These are phyloP conservation scores for Pichia heedii DNA, from an alignment of 805 yeast genomes.

Conservation along the genomic window DNA sequence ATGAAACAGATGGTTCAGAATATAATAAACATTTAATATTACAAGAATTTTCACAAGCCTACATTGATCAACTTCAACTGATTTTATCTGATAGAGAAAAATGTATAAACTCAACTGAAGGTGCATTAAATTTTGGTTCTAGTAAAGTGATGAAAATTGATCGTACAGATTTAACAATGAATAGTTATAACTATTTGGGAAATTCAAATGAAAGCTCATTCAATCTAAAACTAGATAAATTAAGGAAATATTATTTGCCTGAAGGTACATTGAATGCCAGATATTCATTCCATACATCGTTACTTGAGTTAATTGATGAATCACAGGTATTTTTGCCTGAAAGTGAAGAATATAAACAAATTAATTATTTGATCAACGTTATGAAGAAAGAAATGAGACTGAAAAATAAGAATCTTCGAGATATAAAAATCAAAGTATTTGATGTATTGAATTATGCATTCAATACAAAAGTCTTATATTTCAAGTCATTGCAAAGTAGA, in stretches of 20 bases:
- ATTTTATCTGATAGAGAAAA: constrained; percentile 37
- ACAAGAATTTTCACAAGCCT: constrained; percentile 61
- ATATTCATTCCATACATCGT: constrained; percentile 17
- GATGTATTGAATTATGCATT: constrained; percentile 53
- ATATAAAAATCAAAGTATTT: constrained; percentile 39
- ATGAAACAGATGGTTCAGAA: constrained; percentile 53
- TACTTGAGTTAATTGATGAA: constrained; percentile 18
- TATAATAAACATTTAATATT: constrained; percentile 64
- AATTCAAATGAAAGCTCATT: neutral
- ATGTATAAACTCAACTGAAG: constrained; percentile 25
- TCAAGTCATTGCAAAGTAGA: constrained; percentile 72
- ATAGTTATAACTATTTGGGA: neutral
- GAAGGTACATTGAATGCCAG: constrained; percentile 28
- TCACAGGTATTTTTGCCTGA: constrained; percentile 2
- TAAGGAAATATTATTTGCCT: constrained; percentile 24
- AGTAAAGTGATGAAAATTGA: constrained; percentile 2
- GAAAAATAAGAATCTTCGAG: constrained; percentile 34
- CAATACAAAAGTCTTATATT: constrained; percentile 76
- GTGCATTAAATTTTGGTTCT: constrained; percentile 1
- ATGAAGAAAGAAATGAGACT: constrained; percentile 30
- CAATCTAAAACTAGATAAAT: constrained; percentile 9
- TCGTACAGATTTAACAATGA: neutral
- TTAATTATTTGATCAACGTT: neutral
- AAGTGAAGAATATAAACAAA: neutral
- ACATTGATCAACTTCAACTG: constrained; percentile 45